phyloP scores from a whole-genome alignment of 768 basidiomycete genomes.

The Mycena haematopus region DNA sequence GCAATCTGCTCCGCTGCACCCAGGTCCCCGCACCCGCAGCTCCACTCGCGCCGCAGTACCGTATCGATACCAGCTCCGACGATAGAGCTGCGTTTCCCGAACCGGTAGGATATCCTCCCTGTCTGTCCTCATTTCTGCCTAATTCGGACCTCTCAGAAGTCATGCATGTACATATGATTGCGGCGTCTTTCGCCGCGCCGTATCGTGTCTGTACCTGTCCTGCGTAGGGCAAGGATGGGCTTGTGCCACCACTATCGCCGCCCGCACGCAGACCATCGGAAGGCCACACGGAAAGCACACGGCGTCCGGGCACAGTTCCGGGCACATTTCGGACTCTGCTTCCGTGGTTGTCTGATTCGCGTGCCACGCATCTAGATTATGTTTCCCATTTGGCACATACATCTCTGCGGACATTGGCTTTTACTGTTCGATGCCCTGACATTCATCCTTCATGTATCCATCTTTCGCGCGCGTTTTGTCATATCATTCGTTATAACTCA shows the following conservation, averaged over 20 bases:
- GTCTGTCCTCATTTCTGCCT: conserved; percentile 6
- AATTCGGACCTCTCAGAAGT: conserved; percentile 21
- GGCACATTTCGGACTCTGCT: background rate
- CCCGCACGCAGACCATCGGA: background rate
- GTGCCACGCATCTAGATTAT: conserved; percentile 10
- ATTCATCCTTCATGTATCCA: conserved; percentile 7
- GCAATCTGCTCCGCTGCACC: background rate
- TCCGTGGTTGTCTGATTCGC: conserved; percentile 12
- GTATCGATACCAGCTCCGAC: conserved; percentile 20
- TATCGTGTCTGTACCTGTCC: background rate
- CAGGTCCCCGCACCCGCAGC: conserved; percentile 23
- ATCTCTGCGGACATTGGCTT: conserved; percentile 14
- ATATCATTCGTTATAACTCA: conserved; percentile 20
- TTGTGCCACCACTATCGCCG: conserved; percentile 11
- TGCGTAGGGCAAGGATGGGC: background rate
- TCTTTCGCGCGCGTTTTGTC: conserved; percentile 4
- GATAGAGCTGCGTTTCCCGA: conserved; percentile 13
- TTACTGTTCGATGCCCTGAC: conserved; percentile 9
- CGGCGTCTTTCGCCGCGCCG: conserved; percentile 8
- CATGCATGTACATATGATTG: conserved; percentile 20
- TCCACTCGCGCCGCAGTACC: conserved; percentile 22
- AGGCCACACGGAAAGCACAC: conserved; percentile 12
- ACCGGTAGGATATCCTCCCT: conserved; percentile 10
- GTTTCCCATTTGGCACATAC: conserved; percentile 13
- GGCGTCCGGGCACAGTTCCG: conserved; percentile 8